Percentiles rank a stretch among this genome's conserved stretches.
Evolutionary conservation across 805 yeast species (phyloP).

Genomic region (Pichia pseudocactophila): DNA sequence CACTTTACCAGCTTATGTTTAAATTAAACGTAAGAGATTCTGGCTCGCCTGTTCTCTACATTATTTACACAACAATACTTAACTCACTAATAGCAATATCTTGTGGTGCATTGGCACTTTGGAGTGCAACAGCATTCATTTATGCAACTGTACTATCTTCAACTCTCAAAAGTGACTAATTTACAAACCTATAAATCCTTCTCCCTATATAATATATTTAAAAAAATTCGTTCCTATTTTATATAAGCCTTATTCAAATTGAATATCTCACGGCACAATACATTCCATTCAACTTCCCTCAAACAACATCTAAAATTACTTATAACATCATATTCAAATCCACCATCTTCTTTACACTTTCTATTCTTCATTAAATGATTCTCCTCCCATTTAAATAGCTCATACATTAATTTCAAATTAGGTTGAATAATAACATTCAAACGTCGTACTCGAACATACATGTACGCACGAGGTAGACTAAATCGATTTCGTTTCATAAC

Average conservation of each 20-base stretch:
- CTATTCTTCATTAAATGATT: conserved; percentile 14
- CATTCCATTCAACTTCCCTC: conserved; percentile 81
- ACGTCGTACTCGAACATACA: conserved; percentile 82
- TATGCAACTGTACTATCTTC: conserved; percentile 18
- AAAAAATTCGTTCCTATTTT: too few species aligned
- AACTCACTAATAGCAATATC: conserved; percentile 56
- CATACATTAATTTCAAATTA: conserved; percentile 84
- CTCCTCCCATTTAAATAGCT: conserved; percentile 66
- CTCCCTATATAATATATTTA: background rate
- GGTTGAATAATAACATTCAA: conserved; percentile 93
- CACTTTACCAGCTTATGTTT: conserved; percentile 54
- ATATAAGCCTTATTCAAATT: conserved; percentile 64
- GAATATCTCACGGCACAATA: conserved; percentile 76
- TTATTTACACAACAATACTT: conserved; percentile 61
- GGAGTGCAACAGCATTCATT: conserved; percentile 60
- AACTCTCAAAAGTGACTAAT: conserved; percentile 12
- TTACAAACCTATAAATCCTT: background rate
- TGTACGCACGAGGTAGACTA: conserved; percentile 68
- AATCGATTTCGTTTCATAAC: conserved; percentile 71
- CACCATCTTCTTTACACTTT: background rate
- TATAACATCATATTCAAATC: conserved; percentile 20
- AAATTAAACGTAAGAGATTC: conserved; percentile 56
- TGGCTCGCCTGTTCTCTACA: conserved; percentile 57
- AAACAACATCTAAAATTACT: conserved; percentile 26
- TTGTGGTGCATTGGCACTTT: conserved; percentile 67